Conservation (phyloP, 1,139 yeast genomes). For the Yamadazyma dendronema region DNA sequence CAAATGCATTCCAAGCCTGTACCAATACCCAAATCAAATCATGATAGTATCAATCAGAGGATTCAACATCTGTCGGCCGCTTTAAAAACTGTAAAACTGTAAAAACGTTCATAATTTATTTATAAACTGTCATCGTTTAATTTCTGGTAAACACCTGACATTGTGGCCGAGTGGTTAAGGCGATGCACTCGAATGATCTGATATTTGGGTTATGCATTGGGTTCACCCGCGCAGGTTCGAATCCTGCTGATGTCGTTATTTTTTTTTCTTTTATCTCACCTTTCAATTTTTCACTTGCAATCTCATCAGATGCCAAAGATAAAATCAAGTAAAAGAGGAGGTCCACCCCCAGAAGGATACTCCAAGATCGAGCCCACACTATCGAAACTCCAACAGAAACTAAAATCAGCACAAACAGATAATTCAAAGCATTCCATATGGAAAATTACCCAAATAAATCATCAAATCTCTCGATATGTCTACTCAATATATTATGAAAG, state of each 20-base stretch:
- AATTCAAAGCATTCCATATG: constrained; percentile 61
- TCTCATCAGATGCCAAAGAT: constrained; percentile 38
- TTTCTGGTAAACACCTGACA: constrained; percentile 30
- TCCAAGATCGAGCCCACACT: constrained; percentile 69
- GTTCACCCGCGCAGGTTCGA: constrained; percentile 89
- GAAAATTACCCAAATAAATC: constrained; percentile 69
- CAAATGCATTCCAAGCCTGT: no score
- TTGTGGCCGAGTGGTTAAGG: constrained; percentile 81
- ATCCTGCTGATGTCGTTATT: constrained; percentile 78
- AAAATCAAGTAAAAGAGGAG: constrained; percentile 41
- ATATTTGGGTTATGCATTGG: constrained; percentile 56
- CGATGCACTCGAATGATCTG: constrained; percentile 66
- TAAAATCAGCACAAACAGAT: constrained; percentile 55
- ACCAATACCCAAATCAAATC: no score
- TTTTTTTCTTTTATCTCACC: constrained; percentile 21
- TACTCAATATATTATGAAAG: constrained; percentile 72
- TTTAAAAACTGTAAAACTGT: no score
- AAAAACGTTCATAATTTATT: no score
- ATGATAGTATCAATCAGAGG: no score
- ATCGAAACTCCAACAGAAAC: constrained; percentile 55
- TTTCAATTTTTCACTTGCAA: not conserved
- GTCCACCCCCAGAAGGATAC: constrained; percentile 73
- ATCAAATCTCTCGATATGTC: constrained; percentile 74
- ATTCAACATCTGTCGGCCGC: no score
- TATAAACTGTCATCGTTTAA: not conserved